phyloP scores from a whole-genome alignment of 2,329 filamentous ascomycete genomes.

The Beauveria caledonica region DNA sequence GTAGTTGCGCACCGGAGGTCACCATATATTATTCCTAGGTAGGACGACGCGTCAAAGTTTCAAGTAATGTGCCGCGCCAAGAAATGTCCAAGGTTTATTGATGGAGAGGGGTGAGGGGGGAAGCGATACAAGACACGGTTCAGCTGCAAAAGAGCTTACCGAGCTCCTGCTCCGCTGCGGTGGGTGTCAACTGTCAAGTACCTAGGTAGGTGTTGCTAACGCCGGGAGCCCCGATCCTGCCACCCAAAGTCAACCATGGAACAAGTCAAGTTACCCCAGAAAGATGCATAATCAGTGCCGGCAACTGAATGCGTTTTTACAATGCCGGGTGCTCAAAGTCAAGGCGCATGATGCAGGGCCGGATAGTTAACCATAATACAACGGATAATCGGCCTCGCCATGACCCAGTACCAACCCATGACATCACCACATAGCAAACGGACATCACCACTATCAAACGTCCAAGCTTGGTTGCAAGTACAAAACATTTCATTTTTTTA shows the following conservation, averaged over 20 bases:
- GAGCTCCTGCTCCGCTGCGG: background rate
- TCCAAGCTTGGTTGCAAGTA: background rate
- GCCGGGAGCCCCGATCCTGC: background rate
- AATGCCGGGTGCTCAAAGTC: background rate
- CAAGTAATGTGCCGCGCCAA: background rate
- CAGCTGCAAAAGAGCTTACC: background rate
- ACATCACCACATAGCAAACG: background rate
- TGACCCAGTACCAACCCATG: background rate
- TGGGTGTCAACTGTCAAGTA: background rate
- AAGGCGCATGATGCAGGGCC: too few species aligned
- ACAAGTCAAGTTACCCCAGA: background rate
- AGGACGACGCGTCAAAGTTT: background rate
- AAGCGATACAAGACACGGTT: background rate
- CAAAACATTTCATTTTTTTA: conserved; percentile 22
- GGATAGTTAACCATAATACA: too few species aligned
- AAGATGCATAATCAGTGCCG: background rate
- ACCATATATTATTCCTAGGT: background rate
- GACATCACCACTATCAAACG: background rate
- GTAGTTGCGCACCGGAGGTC: background rate
- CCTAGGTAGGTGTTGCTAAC: background rate
- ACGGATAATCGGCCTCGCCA: too few species aligned
- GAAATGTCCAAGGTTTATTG: background rate
- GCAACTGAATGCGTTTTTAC: background rate
- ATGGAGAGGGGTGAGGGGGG: background rate
- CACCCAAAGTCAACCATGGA: background rate